Evolutionary conservation across 345 rosid genomes (phyloP).

Genomic region (Linum tenue): DNA sequence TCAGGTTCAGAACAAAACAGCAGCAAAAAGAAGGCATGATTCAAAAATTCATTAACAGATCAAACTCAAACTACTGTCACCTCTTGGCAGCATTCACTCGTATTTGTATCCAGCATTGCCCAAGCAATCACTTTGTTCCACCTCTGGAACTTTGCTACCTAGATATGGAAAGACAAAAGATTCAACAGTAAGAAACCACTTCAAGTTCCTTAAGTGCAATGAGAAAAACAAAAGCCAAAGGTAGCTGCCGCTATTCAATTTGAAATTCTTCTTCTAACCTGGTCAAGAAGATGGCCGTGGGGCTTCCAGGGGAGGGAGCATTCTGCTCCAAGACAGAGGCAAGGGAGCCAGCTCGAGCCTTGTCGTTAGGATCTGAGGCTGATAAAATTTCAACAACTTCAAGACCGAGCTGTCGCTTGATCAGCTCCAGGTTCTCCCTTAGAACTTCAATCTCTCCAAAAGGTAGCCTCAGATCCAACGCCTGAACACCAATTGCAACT

Average conservation of each 20-base stretch:
- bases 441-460: slow-evolving; percentile 87
- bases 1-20: too few species aligned
- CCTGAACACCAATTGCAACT: slow-evolving; percentile 49
- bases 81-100: too few species aligned
- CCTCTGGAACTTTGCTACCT: background rate
- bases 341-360: slow-evolving; percentile 44
- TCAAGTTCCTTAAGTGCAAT: background rate
- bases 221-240: background rate
- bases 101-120: too few species aligned
- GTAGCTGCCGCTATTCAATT: background rate
- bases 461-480: slow-evolving; percentile 68
- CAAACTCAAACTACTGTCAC: too few species aligned
- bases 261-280: slow-evolving; percentile 15
- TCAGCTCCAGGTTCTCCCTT: slow-evolving; percentile 58
- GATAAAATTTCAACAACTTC: slow-evolving; percentile 54
- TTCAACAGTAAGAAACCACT: background rate
- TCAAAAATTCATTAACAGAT: too few species aligned
- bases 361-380: slow-evolving; percentile 34
- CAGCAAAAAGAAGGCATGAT: too few species aligned
- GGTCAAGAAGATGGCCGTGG: slow-evolving; percentile 62
- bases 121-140: too few species aligned
- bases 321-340: slow-evolving; percentile 44
- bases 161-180: background rate
- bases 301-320: slow-evolving; percentile 80
- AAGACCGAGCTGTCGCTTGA: slow-evolving; percentile 68